These are phyloP conservation scores for Chlamydomonas eustigma DNA, from an alignment of 139 green algal species.

Conservation along the genomic window DNA sequence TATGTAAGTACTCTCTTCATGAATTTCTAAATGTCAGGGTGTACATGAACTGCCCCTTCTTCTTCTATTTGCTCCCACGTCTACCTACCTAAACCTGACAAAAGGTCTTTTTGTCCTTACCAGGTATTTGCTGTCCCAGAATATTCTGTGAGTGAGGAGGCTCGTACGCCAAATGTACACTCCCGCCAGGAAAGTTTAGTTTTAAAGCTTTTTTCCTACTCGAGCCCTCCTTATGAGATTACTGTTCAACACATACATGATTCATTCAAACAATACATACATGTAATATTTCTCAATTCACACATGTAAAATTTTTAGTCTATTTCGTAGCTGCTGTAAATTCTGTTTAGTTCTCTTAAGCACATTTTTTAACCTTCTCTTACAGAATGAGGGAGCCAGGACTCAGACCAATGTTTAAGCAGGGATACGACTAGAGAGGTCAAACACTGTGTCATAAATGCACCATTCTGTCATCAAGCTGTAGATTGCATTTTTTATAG, in stretches of 20 bases:
- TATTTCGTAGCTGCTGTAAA: not conserved
- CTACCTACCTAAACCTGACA: no score
- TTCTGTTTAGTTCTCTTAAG: not conserved
- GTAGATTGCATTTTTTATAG: not conserved
- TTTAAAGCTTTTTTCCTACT: not conserved
- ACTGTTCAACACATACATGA: not conserved
- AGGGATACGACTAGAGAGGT: not conserved
- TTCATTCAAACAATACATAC: not conserved
- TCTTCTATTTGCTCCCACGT: no score
- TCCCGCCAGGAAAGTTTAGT: not conserved
- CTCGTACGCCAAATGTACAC: not conserved
- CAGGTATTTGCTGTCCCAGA: not conserved
- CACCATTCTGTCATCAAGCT: not conserved
- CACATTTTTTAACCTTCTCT: not conserved
- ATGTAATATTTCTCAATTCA: not conserved
- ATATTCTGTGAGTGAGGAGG: not conserved
- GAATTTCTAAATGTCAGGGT: not conserved
- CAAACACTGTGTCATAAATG: not conserved
- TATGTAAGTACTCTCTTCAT: not conserved
- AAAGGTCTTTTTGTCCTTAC: no score
- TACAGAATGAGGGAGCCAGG: not conserved
- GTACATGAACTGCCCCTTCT: not conserved
- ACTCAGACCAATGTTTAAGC: not conserved
- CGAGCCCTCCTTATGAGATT: not conserved
- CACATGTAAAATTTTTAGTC: not conserved